Conservation (phyloP, 441 rosid genomes). For the Erodium moschatum region DNA sequence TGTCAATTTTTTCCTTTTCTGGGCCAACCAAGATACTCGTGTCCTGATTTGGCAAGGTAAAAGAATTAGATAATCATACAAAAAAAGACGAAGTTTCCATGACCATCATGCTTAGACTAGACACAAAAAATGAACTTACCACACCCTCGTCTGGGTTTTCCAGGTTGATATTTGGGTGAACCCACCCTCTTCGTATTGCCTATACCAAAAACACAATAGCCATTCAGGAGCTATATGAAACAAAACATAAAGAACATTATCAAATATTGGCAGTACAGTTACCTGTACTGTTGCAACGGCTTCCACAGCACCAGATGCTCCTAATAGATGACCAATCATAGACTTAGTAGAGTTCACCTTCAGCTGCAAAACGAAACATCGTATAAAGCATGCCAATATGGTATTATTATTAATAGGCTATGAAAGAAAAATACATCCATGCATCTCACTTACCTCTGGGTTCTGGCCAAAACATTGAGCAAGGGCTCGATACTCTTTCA, state of each 20-base stretch:
- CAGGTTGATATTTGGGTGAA: conserved; percentile 93
- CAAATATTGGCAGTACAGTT: too few relatives aligned
- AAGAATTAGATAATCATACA: background rate
- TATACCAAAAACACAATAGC: conserved; percentile 12
- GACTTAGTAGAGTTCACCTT: conserved; percentile 89
- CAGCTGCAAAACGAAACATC: conserved; percentile 36
- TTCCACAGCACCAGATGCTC: conserved; percentile 96
- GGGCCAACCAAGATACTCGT: conserved; percentile 67
- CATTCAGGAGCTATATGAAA: too few relatives aligned
- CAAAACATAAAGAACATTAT: too few relatives aligned
- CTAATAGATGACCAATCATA: conserved; percentile 89
- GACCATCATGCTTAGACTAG: background rate
- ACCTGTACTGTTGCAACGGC: conserved; percentile 63
- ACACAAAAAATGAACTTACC: conserved; percentile 36
- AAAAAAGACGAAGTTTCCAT: too few relatives aligned
- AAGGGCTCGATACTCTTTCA: conserved; percentile 76
- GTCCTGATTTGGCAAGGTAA: conserved; percentile 46
- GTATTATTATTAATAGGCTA: conserved; percentile 1
- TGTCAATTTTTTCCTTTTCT: conserved; percentile 69
- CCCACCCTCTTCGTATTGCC: conserved; percentile 97
- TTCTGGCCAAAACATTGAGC: conserved; percentile 74
- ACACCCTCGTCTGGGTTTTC: conserved; percentile 78
- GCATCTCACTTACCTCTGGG: conserved; percentile 41
- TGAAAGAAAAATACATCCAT: conserved; percentile 6
- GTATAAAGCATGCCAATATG: background rate